Conservation (phyloP, 106 monocot genomes). For the Gastrodia elata region DNA sequence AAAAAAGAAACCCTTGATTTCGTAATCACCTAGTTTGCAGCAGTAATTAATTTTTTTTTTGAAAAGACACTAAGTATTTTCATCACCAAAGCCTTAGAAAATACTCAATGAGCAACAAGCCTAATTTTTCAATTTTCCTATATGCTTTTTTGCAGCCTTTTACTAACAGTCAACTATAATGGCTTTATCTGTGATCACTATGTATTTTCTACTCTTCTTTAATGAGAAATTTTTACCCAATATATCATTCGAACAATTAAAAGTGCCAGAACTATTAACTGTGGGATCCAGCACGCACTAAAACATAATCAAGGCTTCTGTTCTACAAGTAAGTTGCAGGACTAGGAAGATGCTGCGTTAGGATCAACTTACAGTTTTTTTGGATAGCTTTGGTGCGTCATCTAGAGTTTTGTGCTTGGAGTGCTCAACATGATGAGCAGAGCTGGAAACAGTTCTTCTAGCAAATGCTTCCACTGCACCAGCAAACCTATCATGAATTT, state of each 20-base stretch:
- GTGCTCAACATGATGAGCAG: conserved; percentile 38
- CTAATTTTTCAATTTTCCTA: neutral
- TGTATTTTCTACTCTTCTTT: neutral
- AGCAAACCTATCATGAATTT: conserved; percentile 37
- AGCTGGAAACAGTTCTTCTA: conserved; percentile 43
- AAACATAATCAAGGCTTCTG: neutral
- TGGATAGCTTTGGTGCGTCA: conserved; percentile 24
- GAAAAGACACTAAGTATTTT: neutral
- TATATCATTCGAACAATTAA: neutral
- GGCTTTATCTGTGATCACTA: neutral
- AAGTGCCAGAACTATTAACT: neutral
- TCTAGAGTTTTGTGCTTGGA: conserved; percentile 41
- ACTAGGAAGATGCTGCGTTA: neutral
- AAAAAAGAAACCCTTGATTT: neutral
- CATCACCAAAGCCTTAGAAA: neutral
- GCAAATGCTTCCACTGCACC: conserved; percentile 58
- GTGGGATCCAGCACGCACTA: neutral
- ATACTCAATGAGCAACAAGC: neutral
- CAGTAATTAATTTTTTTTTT: neutral
- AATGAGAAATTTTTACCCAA: neutral
- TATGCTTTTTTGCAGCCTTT: neutral
- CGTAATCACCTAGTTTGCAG: neutral
- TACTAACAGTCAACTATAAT: neutral
- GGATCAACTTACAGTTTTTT: conserved; percentile 27
- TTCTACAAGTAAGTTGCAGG: neutral